Evolutionary conservation across 2,329 filamentous ascomycete genomes (phyloP), one percentile per base, ranked within the genome.

Genomic region (Pseudogymnoascus pannorum): DNA sequence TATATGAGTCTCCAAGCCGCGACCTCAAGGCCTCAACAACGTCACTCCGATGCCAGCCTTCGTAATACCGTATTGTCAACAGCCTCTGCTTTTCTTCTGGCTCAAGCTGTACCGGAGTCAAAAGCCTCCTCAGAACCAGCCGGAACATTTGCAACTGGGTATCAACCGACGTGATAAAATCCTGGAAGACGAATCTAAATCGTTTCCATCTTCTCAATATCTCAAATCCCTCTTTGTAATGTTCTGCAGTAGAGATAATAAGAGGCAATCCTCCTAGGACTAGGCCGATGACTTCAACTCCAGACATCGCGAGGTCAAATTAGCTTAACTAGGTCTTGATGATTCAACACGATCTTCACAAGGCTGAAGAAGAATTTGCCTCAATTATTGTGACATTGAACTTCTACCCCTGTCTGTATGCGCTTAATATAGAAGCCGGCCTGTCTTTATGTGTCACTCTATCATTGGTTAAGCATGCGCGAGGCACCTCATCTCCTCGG

Each of bases 171-270:
- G 66, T 64, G 18, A 69, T 67, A 54, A 69, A 69, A 0, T 31
- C 33, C 5, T 64, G 60, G 16, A 70, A 68, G 2, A 65, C 63
- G 7, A 59, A 63, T 12, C 63, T 63, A 54, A 69, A 69, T 29
- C 62, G 59, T n/a, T 66, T 64, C 67, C 67, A 69, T 59, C 64
- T 69, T 18, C 60, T 12, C 16, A 69, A 36, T 16, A 63, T 62
- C 57, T 70, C 68, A 48, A 65, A 68, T 9, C 68, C 67, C 62
- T 69, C 51, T 31, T 61, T 63, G 42, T 69, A 69, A 40, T 66
- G 63, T 48, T 68, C 64, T 2, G 64, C 66, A 5, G 65, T 62
- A 12, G 63, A 64, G 12, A 68, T 66, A 3, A 70, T 33, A 1
- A 70, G 61, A 4, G 65, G 68, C 12, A 69, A 64, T 0, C 48